Evolutionary conservation across 192 early-diverging fungal genomes (phyloP), one percentile per base, ranked within the genome.

Genomic region (Podila epigama): DNA sequence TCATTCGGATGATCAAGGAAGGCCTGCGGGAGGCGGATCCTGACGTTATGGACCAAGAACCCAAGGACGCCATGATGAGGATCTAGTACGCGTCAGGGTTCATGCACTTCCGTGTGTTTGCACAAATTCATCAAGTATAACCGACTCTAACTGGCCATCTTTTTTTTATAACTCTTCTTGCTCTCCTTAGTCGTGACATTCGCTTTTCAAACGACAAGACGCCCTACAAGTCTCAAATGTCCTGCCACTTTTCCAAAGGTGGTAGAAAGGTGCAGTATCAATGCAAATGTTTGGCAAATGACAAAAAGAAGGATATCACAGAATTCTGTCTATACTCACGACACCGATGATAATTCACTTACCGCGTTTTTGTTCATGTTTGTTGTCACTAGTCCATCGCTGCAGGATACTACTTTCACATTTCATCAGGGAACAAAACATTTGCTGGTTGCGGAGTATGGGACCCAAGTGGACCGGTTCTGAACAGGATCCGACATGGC

Each of bases 251-350:
- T 37, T 80, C 83, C 0, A 58, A 60, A 16, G 83, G 70, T 29
- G 87, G 87, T 0, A 82, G 79, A 33, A 88, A 87, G 65, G 71
- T 75, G n/a, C n/a, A n/a, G n/a, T n/a, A n/a, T n/a, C n/a, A n/a
- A n/a, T n/a, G n/a, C n/a, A n/a, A n/a, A n/a, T n/a, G n/a, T n/a
- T n/a, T n/a, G n/a, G n/a, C n/a, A n/a, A n/a, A n/a, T n/a, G n/a
- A n/a, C n/a, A n/a, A n/a, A n/a, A n/a, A n/a, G n/a, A n/a, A n/a
- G n/a, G n/a, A n/a, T n/a, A n/a, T n/a, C n/a, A n/a, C n/a, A n/a
- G n/a, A n/a, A n/a, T 12, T 3, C 20, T 59, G 2, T 41, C 7
- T 25, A n/a, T n/a, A n/a, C n/a, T n/a, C n/a, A n/a, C n/a, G n/a
- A n/a, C n/a, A n/a, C n/a, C n/a, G n/a, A n/a, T n/a, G n/a, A n/a